phyloP scores from a whole-genome alignment of 2,329 filamentous ascomycete genomes.

The Alternaria arborescens region DNA sequence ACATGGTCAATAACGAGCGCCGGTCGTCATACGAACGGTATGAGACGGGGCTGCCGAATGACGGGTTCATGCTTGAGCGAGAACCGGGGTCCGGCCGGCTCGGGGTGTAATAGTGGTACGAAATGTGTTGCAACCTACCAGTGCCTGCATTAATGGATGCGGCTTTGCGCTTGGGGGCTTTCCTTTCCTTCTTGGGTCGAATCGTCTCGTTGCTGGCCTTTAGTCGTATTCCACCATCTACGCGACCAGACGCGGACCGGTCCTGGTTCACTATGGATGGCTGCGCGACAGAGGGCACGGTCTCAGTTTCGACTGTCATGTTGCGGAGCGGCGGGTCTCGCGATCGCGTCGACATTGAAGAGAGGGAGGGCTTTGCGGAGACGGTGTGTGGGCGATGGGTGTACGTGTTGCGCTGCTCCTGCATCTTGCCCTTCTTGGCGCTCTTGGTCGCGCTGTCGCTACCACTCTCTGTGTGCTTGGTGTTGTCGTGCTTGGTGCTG shows the following conservation, averaged over 20 bases:
- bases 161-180: slow-evolving; percentile 78
- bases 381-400: slow-evolving; percentile 56
- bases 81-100: slow-evolving; percentile 35
- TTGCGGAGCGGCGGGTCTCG: slow-evolving; percentile 79
- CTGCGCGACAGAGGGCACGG: slow-evolving; percentile 89
- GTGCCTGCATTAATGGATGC: slow-evolving; percentile 74
- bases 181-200: slow-evolving; percentile 91
- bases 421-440: slow-evolving; percentile 41
- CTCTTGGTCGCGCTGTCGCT: slow-evolving; percentile 66
- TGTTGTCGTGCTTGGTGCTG: slow-evolving; percentile 52
- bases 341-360: slow-evolving; percentile 72
- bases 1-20: slow-evolving; percentile 36
- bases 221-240: slow-evolving; percentile 79
- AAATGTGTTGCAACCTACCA: slow-evolving; percentile 65
- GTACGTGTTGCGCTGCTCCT: slow-evolving; percentile 57
- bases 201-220: slow-evolving; percentile 97
- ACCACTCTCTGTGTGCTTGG: slow-evolving; percentile 63
- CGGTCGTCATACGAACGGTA: slow-evolving; percentile 43
- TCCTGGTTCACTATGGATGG: slow-evolving; percentile 72
- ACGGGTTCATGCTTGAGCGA: slow-evolving; percentile 39
- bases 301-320: slow-evolving; percentile 98
- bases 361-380: slow-evolving; percentile 72
- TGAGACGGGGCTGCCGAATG: slow-evolving; percentile 42
- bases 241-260: slow-evolving; percentile 64
- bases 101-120: slow-evolving; percentile 43